Base-by-base conservation (phyloP, 495 filamentous ascomycete species). In the Aspergillus leporis region DNA sequence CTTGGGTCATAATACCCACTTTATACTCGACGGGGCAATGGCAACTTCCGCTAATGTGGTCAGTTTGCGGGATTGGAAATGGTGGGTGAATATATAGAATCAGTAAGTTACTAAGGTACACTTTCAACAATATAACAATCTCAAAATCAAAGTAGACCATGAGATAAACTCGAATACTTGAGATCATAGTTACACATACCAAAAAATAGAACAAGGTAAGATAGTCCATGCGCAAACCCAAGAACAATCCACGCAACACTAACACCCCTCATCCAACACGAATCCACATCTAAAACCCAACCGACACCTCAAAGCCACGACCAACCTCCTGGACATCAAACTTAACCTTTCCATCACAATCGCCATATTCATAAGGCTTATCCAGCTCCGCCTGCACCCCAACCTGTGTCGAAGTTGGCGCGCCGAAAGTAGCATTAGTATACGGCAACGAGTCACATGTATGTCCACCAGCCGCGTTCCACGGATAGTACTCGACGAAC, bases 401-500 rank as follows among this genome's bases (percentile, higher is more conserved):
- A 25, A 12, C n/a, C 6, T 22, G 16, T 3, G 46, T 51, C 23
- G 57, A 41, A 5, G 59, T 55, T 4, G 65, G 65, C 1, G 49
- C 45, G 10, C 67, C 63, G 43, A 72, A 72, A 18, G 45, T 58
- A 16, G 62, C 65, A 40, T 60, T 53, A 5, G 64, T 67, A 53
- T 50, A 53, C 0, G 70, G 67, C 54, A 70, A 43, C 18, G 51
- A 36, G 12, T 36, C 48, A 55, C 69, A 72, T 6, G 61, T 51
- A 60, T 69, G 62, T 21, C 43, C 40, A 5, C 18, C 19, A 1
- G 40, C 46, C 5, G 53, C 58, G n/a, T 66, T 66, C 61, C 67
- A 66, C 5, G 54, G 60, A 56, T 70, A 70, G 60, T 68, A 68
- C 53, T 72, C 70, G 1, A 72, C 63, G 53, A 70, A 70, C 14